Percentiles rank a stretch among this genome's conserved stretches.
Evolutionary conservation across 345 rosid species (phyloP).

Genomic region (Brassica incana): DNA sequence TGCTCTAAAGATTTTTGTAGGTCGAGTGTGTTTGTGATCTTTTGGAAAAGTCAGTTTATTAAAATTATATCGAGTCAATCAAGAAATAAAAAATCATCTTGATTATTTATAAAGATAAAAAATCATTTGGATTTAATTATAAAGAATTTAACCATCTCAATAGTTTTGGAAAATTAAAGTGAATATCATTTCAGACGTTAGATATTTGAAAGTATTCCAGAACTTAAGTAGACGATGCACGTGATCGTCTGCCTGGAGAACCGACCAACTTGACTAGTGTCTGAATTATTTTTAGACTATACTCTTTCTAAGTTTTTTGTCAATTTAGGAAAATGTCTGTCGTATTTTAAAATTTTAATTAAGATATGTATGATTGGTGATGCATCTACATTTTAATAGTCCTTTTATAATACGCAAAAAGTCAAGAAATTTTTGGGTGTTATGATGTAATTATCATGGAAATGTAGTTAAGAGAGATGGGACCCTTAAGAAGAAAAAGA

Average conservation of each 20-base stretch:
- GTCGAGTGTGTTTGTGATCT: no score
- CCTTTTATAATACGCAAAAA: not conserved
- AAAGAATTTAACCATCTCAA: not conserved
- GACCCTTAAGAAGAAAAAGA: conserved; percentile 22
- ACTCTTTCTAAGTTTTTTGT: conserved; percentile 14
- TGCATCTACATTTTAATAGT: conserved; percentile 1
- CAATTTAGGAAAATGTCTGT: conserved; percentile 20
- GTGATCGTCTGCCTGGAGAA: conserved; percentile 30
- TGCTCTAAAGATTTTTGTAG: no score
- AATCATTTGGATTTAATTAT: not conserved
- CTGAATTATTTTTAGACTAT: conserved; percentile 9
- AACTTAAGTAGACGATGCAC: conserved; percentile 32
- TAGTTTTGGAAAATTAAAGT: not conserved
- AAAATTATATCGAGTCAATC: no score
- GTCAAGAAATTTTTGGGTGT: not conserved
- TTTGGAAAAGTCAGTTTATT: no score
- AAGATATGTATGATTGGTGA: not conserved
- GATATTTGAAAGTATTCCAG: conserved; percentile 19
- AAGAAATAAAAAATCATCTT: no score
- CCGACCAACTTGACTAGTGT: conserved; percentile 40
- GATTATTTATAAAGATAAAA: not conserved
- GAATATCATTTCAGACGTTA: conserved; percentile 7
- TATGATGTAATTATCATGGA: conserved; percentile 22
- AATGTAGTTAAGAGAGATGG: conserved; percentile 11
- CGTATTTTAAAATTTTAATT: not conserved